phyloP scores from a whole-genome alignment of 352 stramenopile genomes.

The Phytophthora parvispora region DNA sequence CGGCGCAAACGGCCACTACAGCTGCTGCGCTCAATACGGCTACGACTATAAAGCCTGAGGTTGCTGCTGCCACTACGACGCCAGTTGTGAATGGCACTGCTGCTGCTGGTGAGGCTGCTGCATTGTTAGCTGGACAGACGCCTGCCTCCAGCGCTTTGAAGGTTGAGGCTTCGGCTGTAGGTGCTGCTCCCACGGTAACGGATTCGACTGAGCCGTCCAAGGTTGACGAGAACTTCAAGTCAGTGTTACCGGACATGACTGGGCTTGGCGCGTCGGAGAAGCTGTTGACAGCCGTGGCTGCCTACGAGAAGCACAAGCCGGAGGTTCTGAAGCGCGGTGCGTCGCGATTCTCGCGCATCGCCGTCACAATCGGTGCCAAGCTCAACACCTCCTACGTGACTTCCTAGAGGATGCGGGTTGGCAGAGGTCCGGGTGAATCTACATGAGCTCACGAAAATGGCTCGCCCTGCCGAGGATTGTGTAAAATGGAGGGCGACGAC shows the following conservation, averaged over 20 bases:
- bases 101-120: slow-evolving; percentile 10
- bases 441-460: slow-evolving; percentile 3
- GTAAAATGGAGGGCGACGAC: slow-evolving; percentile 9
- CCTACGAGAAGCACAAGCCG: slow-evolving; percentile 88
- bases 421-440: slow-evolving; percentile 5
- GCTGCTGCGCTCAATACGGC: slow-evolving; percentile 45
- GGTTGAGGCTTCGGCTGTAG: slow-evolving; percentile 15
- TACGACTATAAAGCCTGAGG: slow-evolving; percentile 45
- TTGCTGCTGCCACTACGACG: slow-evolving; percentile 13
- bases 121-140: slow-evolving; percentile 9
- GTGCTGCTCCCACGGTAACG: background rate
- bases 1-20: slow-evolving; percentile 31
- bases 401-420: slow-evolving; percentile 29
- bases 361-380: slow-evolving; percentile 81
- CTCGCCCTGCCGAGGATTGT: background rate
- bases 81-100: slow-evolving; percentile 21
- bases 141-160: slow-evolving; percentile 16
- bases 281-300: slow-evolving; percentile 79
- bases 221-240: slow-evolving; percentile 66
- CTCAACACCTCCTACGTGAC: slow-evolving; percentile 78
- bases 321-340: slow-evolving; percentile 77
- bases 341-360: slow-evolving; percentile 73
- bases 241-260: slow-evolving; percentile 79
- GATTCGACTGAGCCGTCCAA: slow-evolving; percentile 21
- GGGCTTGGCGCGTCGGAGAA: slow-evolving; percentile 82